phyloP scores from a whole-genome alignment of 2,329 filamentous ascomycete genomes.

The Dichotomopilus funicola region DNA sequence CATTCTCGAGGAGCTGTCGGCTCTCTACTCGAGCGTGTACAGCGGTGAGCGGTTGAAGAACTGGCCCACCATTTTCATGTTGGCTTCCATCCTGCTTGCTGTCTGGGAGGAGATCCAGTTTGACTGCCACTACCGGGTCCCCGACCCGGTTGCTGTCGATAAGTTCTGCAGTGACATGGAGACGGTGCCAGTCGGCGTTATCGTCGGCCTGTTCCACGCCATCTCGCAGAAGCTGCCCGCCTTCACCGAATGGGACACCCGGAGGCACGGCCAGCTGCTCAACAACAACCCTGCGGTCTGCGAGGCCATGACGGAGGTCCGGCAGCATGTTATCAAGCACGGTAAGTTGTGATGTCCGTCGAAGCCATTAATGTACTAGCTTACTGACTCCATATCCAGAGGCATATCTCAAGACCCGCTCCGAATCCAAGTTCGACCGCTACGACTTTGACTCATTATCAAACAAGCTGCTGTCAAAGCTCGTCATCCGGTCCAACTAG shows the following conservation, averaged over 20 bases:
- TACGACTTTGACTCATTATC: slow-evolving; percentile 91
- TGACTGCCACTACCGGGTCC: slow-evolving; percentile 91
- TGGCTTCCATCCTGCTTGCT: slow-evolving; percentile 83
- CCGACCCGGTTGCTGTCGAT: slow-evolving; percentile 73
- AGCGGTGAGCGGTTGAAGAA: slow-evolving; percentile 96
- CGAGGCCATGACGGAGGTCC: slow-evolving; percentile 93
- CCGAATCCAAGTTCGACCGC: slow-evolving; percentile 77
- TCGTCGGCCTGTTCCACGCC: slow-evolving; percentile 93
- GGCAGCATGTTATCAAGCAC: slow-evolving; percentile 85
- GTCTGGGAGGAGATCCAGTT: slow-evolving; percentile 99
- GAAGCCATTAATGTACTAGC: not conserved
- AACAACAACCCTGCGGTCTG: slow-evolving; percentile 89
- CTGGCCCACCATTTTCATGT: slow-evolving; percentile 98
- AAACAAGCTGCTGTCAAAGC: slow-evolving; percentile 94
- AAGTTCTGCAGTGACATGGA: slow-evolving; percentile 99
- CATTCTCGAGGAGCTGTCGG: slow-evolving; percentile 86
- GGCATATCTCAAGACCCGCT: slow-evolving; percentile 74
- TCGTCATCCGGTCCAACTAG: slow-evolving; percentile 91
- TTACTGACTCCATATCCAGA: slow-evolving; percentile 57
- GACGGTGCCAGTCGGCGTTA: slow-evolving; percentile 88
- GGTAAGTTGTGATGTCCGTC: slow-evolving; percentile 52
- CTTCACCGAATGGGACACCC: slow-evolving; percentile 89
- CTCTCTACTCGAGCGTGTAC: slow-evolving; percentile 95
- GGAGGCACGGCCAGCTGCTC: slow-evolving; percentile 82
- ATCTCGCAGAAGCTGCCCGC: slow-evolving; percentile 94